Base-by-base conservation (phyloP, 2,329 filamentous ascomycete species). In the Thermothelomyces thermophilus region DNA sequence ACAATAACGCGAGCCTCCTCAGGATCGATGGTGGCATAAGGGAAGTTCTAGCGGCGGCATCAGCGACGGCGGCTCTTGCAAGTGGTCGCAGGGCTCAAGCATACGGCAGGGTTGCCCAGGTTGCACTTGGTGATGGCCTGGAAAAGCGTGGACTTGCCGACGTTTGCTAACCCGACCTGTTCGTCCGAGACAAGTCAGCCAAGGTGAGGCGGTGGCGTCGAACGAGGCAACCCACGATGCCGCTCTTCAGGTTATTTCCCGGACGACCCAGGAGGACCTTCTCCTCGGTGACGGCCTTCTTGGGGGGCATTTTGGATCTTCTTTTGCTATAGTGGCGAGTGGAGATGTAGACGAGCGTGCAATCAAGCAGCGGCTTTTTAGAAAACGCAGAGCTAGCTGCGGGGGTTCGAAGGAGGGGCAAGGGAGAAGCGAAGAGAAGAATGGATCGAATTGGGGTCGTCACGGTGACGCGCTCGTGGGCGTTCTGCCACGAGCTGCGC, bases 81-180 rank as follows among this genome's bases (percentile, higher is more conserved):
- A 31, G 28, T 47, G 14, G 46, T 40, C 37, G 44, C 24, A 45
- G 35, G 60, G 61, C 59, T 37, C 34, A 53, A 48, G 78, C 82
- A 71, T 78, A 88, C 84, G 76, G 93, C 93, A 64, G 94, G 94
- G 76, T 97, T 98, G 74, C 94, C 93, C 65, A 98, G 84, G 59
- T 83, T 83, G 72, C 86, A 95, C 79, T 96, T 97, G 68, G 93
- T 98, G 73, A 98, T 96, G 68, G 93, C 90, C 78, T 98, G 94
- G 82, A 98, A 98, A 64, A 98, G 83, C 30, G 94, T 98, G 60
- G 93, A 98, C 77, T 98, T 98, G 72, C 93, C 93, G 63, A 98
- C 94, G 72, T 98, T 98, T 71, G 93, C 93, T 65, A 98, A 84
- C 74, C 93, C 93, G 72, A 98, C 90, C 90, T 95, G 54, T 46